phyloP scores from a whole-genome alignment of 2,329 filamentous ascomycete species.

The Fusarium udum region DNA sequence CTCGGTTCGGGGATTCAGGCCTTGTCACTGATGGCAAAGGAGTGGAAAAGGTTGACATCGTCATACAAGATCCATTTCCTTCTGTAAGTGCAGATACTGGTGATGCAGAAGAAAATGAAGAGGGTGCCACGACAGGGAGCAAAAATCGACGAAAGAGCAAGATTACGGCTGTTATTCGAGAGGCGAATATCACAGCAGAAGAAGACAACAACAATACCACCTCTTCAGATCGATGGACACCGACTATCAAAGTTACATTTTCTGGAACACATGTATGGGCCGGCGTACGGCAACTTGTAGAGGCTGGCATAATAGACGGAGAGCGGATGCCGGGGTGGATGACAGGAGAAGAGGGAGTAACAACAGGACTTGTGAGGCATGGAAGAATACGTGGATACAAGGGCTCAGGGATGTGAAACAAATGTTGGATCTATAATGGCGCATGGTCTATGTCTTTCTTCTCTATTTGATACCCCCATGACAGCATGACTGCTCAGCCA shows the following conservation, averaged over 20 bases:
- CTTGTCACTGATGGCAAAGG: constrained; percentile 66
- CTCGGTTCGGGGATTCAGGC: constrained; percentile 74
- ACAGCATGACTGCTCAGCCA: constrained; percentile 12
- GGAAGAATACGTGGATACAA: constrained; percentile 71
- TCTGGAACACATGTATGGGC: constrained; percentile 82
- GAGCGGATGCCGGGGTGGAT: constrained; percentile 88
- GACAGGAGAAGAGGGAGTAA: constrained; percentile 87
- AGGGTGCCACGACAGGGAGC: constrained; percentile 10
- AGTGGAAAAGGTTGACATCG: constrained; percentile 68
- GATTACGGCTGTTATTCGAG: constrained; percentile 49
- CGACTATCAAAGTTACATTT: constrained; percentile 70
- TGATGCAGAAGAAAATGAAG: constrained; percentile 39
- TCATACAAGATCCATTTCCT: constrained; percentile 67
- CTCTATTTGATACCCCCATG: constrained; percentile 46
- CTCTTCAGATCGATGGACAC: constrained; percentile 46
- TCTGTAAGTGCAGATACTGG: constrained; percentile 21
- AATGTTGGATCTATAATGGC: constrained; percentile 26
- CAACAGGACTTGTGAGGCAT: constrained; percentile 72
- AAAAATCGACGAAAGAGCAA: constrained; percentile 45
- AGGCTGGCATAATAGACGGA: constrained; percentile 78
- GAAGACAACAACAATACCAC: constrained; percentile 41
- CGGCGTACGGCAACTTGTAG: constrained; percentile 80
- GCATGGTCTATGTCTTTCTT: constrained; percentile 41
- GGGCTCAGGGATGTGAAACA: constrained; percentile 61
- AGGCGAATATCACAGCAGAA: constrained; percentile 38